Conservation (phyloP, 2,329 filamentous ascomycete genomes). For the Xylariaceae sp. region DNA sequence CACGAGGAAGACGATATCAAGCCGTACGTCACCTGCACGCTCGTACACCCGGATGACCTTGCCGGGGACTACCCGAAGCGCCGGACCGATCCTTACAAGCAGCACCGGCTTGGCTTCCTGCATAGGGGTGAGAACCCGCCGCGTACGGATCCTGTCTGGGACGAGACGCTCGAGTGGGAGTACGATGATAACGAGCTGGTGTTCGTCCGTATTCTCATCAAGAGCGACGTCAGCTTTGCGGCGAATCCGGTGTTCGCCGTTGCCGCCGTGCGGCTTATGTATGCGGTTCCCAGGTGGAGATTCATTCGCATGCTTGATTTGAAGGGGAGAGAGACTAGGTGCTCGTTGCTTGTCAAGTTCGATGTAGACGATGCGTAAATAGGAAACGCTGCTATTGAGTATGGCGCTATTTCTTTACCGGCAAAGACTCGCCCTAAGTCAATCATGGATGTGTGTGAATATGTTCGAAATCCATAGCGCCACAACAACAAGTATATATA, state of each 20-base stretch:
- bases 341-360: conserved; percentile 64
- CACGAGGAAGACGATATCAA: conserved; percentile 56
- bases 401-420: not conserved
- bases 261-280: conserved; percentile 61
- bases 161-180: conserved; percentile 68
- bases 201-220: conserved; percentile 67
- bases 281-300: conserved; percentile 59
- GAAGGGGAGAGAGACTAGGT: conserved; percentile 65
- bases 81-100: conserved; percentile 64
- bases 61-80: conserved; percentile 56
- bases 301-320: conserved; percentile 68
- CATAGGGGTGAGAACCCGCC: conserved; percentile 62
- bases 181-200: conserved; percentile 68
- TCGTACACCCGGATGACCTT: conserved; percentile 60
- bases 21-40: conserved; percentile 67
- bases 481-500: too few species aligned
- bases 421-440: not conserved
- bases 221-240: conserved; percentile 66
- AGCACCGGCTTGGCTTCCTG: conserved; percentile 60
- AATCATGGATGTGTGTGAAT: too few species aligned
- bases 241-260: conserved; percentile 65
- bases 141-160: conserved; percentile 64
- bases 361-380: conserved; percentile 50
- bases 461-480: too few species aligned
- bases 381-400: not conserved